A percentile compares a stretch with the other conserved stretches of the same genome.
Conservation (phyloP, 1,139 yeast genomes). For the Hyphopichia burtonii region DNA sequence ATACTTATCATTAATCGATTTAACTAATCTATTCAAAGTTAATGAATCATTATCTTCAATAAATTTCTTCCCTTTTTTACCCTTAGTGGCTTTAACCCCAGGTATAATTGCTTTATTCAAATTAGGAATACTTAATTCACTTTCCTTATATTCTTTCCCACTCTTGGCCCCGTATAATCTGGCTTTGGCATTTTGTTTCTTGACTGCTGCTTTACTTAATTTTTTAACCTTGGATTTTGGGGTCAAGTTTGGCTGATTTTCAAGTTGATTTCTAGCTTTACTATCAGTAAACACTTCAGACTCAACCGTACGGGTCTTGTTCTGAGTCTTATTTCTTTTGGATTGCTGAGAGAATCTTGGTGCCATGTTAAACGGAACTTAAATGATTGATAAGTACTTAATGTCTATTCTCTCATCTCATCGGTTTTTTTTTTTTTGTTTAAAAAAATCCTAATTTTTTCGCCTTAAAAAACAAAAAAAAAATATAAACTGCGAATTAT, state of each 20-base stretch:
- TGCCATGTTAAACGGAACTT: slow-evolving; percentile 34
- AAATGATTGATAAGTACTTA: background rate
- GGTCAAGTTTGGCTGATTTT: slow-evolving; percentile 59
- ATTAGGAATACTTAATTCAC: slow-evolving; percentile 73
- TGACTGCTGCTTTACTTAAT: slow-evolving; percentile 51
- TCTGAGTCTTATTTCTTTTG: slow-evolving; percentile 53
- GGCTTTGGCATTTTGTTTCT: slow-evolving; percentile 63
- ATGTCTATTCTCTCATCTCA: background rate
- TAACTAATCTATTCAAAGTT: slow-evolving; percentile 65
- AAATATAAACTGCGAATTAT: background rate
- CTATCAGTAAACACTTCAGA: slow-evolving; percentile 68
- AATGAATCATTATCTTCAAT: slow-evolving; percentile 70
- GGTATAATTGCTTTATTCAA: slow-evolving; percentile 83
- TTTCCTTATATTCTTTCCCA: slow-evolving; percentile 67
- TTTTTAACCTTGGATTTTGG: slow-evolving; percentile 57
- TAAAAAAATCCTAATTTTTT: background rate
- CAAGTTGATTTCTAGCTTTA: slow-evolving; percentile 63
- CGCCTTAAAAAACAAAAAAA: background rate
- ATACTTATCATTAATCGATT: slow-evolving; percentile 76
- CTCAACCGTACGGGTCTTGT: slow-evolving; percentile 55
- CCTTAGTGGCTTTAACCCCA: slow-evolving; percentile 72
- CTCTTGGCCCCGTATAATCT: slow-evolving; percentile 71
- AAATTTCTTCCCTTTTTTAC: slow-evolving; percentile 92
- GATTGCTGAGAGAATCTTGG: slow-evolving; percentile 59
- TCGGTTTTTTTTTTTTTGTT: background rate